Evolutionary conservation across 257 asterid genomes (phyloP).

Genomic region (Nicotiana tabacum): DNA sequence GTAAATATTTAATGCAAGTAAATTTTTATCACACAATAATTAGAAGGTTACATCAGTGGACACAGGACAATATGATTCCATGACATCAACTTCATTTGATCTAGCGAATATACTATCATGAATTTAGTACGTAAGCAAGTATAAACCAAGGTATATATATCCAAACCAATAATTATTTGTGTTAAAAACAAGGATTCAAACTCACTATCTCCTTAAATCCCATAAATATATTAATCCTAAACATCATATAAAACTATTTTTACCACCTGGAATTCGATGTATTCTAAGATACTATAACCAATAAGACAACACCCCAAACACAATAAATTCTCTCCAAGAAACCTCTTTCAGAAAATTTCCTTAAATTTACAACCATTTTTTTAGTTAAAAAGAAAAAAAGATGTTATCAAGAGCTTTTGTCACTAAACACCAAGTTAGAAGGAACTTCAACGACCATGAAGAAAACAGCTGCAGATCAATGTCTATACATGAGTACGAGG

Average conservation of each 20-base stretch:
- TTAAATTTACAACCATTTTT: not conserved
- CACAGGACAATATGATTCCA: not conserved
- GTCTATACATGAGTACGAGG: constrained; percentile 43
- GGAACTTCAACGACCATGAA: constrained; percentile 16
- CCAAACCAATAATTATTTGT: not conserved
- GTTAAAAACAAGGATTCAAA: constrained; percentile 4
- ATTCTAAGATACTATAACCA: not conserved
- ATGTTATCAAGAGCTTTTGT: constrained; percentile 47
- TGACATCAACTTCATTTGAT: not conserved
- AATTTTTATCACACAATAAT: not conserved
- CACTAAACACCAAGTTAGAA: constrained; percentile 24
- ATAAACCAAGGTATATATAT: not conserved
- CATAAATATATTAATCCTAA: not conserved
- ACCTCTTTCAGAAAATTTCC: not conserved
- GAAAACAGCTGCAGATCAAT: constrained; percentile 35
- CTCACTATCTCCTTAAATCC: not conserved
- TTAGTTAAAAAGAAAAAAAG: not conserved
- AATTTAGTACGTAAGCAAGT: not conserved
- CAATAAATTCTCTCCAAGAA: not conserved
- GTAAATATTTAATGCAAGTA: not conserved
- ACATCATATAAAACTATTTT: not conserved
- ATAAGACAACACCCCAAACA: not conserved
- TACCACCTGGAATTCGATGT: not conserved
- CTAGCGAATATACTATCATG: not conserved
- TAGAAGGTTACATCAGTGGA: no score